Evolutionary conservation across 805 yeast species (phyloP).

Genomic region (Candida endomychidarum): DNA sequence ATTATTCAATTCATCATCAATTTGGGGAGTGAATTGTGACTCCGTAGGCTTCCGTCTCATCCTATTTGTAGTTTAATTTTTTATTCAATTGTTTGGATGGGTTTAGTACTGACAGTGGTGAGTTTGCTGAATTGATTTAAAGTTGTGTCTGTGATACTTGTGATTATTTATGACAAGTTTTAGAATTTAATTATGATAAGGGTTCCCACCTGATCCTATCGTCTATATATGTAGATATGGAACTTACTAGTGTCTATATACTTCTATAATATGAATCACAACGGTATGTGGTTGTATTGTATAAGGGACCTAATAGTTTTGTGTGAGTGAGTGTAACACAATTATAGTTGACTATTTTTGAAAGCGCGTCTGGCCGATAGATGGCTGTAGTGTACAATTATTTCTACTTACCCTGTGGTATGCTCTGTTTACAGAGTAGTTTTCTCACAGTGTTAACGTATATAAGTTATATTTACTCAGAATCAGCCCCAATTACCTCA

Average conservation of each 20-base stretch:
- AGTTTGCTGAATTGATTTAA: too few species aligned
- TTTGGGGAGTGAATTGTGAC: conserved; percentile 19
- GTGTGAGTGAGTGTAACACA: neutral
- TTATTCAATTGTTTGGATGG: neutral
- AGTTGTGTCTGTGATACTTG: too few species aligned
- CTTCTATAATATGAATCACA: neutral
- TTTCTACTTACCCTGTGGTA: too few species aligned
- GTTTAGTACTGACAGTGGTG: neutral
- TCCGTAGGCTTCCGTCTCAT: conserved; percentile 28
- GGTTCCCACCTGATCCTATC: too few species aligned
- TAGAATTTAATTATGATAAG: too few species aligned
- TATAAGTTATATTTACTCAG: too few species aligned
- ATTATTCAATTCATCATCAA: conserved; percentile 27
- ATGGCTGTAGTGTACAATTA: too few species aligned
- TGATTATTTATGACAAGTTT: too few species aligned
- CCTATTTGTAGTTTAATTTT: too few species aligned
- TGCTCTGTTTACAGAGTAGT: too few species aligned
- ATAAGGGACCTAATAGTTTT: neutral
- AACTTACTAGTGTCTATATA: neutral
- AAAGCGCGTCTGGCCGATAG: neutral
- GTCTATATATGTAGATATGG: neutral
- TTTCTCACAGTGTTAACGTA: too few species aligned
- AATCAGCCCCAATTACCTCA: too few species aligned
- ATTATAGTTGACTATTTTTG: conserved; percentile 2
- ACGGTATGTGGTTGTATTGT: neutral